Base-by-base conservation (phyloP, 139 green algal genomes). In the Bryopsis sp. region DNA sequence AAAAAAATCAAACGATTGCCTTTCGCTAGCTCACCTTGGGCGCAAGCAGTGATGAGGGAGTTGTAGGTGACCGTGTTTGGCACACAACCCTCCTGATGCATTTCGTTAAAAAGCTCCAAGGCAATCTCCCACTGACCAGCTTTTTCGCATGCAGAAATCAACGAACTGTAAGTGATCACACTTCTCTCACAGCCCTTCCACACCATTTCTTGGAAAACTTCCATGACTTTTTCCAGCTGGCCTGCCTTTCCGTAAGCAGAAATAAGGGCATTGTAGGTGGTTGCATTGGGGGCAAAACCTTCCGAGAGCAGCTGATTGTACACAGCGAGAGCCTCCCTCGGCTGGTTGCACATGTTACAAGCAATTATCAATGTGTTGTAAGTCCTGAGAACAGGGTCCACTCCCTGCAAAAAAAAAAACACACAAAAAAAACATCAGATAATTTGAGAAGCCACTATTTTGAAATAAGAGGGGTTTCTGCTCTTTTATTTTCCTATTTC, bases 341-440 rank as follows among this genome's bases (percentile, higher is more conserved):
- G 85, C 79, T 89, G 84, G 36, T 86, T 85, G 74, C 88, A 90
- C 76, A 90, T 90, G 75, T 91, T 90, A 80, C 87, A 93, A 2
- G 88, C 84, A 29, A 94, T 92, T 54, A 95, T 89, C 32, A 93
- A 76, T 3, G 88, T 92, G 76, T 94, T 94, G 77, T 87, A 94
- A 0, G 88, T 93, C 64, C 86, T 79, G 64, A 94, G 74, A 29
- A 91, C 88, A 24, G 88, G 85, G 59, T 87, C 66, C 6, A 94
- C 82, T 1, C 88, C 83, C 66, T 91, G 75, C 38, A 19, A 47
- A 2, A 5, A 2, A 1, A 5, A 43, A 22, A 11, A 50, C 43
- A 50, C 43, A n/a, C n/a, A n/a, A n/a, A n/a, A n/a, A n/a, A n/a
- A n/a, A n/a, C 11, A 19, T 26, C 19, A 50, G 15, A 11, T 50